Base-by-base conservation (phyloP, 192 early-diverging fungal species). In the Linnemannia hyalina region DNA sequence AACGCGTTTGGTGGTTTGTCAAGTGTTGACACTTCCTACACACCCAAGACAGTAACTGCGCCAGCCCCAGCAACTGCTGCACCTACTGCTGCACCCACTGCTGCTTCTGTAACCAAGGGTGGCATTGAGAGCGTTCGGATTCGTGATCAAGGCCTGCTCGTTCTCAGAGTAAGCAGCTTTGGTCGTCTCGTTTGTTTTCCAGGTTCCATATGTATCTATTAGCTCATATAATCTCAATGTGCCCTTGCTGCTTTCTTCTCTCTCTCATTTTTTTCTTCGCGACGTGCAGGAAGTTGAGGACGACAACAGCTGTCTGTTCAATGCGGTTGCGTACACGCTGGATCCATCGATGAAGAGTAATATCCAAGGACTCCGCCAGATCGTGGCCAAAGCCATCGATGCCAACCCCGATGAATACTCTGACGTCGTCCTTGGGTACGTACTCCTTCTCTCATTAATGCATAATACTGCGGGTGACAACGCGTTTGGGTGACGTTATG, bases 221-320 rank as follows among this genome's bases (percentile, higher is more conserved):
- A 3, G 36, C 3, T 26, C 41, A 42, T 13, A 15, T 46, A 15
- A 46, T 46, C 11, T 46, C 10, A 46, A 11, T 46, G 44, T 2
- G n/a, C n/a, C 23, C 11, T 10, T 65, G 29, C 7, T 65, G 49
- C 6, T 16, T 20, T 36, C 40, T 23, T 40, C 57, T 35, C n/a
- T 13, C 52, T 57, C 2, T 10, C 36, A 36, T 47, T 13, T 5
- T 42, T 75, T 57, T 55, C 2, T 55, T 0, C 29, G 4, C 40
- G n/a, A 20, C 23, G 3, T 46, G 42, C 49, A 92, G 88, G 90
- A 91, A 78, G 92, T 94, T 88, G 87, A 89, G 38, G 94, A 95
- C 80, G 94, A 95, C 82, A 95, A 95, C 77, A 91, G 90, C 44
- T 95, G 94, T 72, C 85, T 95, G n/a, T 95, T 95, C 77, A 90